phyloP scores from a whole-genome alignment of 2,329 filamentous ascomycete species.

The Aspergillus eucalypticola region DNA sequence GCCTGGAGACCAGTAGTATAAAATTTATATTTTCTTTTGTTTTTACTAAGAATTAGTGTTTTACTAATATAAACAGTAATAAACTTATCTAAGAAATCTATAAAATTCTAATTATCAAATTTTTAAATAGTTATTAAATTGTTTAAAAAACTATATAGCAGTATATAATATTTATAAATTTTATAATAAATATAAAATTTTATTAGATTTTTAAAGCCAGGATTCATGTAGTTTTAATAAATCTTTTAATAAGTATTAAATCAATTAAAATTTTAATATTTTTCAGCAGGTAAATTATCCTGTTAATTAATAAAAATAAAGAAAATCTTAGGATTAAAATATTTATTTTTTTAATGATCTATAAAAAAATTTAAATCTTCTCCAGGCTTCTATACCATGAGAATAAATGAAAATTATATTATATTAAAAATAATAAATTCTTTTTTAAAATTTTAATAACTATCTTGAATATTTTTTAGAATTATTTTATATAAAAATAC shows the following conservation, averaged over 20 bases:
- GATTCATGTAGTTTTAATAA: conserved; percentile 2
- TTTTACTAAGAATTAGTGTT: too few relatives aligned
- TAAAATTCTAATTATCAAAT: background rate
- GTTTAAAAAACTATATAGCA: background rate
- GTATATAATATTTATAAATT: background rate
- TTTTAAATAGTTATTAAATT: too few relatives aligned
- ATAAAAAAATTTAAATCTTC: background rate
- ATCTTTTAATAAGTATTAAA: background rate
- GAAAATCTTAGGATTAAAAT: background rate
- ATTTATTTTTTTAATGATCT: background rate
- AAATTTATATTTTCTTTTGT: too few relatives aligned
- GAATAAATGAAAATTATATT: background rate
- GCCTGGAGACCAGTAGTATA: too few relatives aligned
- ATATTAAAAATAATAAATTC: background rate
- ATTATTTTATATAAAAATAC: background rate
- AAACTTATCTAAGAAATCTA: too few relatives aligned
- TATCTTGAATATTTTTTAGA: background rate
- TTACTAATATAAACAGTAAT: too few relatives aligned
- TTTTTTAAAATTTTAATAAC: background rate
- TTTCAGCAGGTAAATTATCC: too few relatives aligned
- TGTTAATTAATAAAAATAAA: background rate
- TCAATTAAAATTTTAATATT: background rate
- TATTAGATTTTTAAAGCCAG: background rate
- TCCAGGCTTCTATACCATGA: background rate
- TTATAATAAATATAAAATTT: background rate